Conservation (phyloP, 2,329 filamentous ascomycete genomes). For the Microdochium paspali region DNA sequence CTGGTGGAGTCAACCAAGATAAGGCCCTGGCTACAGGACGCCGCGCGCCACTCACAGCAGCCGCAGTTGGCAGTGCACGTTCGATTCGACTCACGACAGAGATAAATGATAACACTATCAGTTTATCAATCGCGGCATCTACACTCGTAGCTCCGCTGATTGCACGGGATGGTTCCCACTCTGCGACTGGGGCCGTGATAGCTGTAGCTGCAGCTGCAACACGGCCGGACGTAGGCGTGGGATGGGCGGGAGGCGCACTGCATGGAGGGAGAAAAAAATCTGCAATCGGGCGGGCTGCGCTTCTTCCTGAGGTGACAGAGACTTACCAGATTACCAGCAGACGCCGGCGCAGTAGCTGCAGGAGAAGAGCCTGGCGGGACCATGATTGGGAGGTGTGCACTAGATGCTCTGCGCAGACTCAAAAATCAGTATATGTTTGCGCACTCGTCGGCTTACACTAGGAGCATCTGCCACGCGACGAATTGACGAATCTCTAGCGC, state of each 20-base stretch:
- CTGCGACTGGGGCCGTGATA: neutral
- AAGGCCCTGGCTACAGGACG: neutral
- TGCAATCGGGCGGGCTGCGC: neutral
- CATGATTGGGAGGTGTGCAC: neutral
- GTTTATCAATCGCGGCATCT: neutral
- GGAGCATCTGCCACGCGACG: too few relatives aligned
- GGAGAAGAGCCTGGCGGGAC: constrained; percentile 13
- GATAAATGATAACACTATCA: neutral
- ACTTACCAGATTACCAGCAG: constrained; percentile 20
- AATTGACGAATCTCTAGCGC: too few relatives aligned
- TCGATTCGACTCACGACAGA: neutral
- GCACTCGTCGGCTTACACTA: neutral
- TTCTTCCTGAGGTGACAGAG: neutral
- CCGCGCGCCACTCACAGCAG: neutral
- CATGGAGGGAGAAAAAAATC: neutral
- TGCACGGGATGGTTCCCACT: neutral
- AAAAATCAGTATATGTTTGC: neutral
- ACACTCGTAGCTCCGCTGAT: neutral
- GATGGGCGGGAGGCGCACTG: neutral
- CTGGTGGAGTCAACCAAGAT: neutral
- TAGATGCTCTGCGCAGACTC: neutral
- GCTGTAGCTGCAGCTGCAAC: neutral
- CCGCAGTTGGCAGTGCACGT: neutral
- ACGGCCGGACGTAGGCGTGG: neutral
- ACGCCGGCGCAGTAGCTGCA: constrained; percentile 17